Conservation (phyloP, 2,329 filamentous ascomycete genomes). For the Fusarium chuoi region DNA sequence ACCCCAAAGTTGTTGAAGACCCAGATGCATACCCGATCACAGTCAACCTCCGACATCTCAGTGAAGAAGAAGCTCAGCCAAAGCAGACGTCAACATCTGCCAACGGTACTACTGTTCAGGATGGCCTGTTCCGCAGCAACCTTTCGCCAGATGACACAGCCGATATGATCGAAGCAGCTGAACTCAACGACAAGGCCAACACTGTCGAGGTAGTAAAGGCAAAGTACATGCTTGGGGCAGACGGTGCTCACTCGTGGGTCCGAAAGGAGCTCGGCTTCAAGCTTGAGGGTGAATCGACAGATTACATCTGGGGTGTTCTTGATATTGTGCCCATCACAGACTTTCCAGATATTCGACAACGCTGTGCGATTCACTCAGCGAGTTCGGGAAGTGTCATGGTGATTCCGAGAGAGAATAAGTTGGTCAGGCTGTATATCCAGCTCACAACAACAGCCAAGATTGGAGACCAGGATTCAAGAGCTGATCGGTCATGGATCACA, state of each 20-base stretch:
- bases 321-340: slow-evolving; percentile 57
- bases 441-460: slow-evolving; percentile 22
- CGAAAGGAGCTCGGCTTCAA: slow-evolving; percentile 62
- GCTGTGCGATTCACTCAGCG: slow-evolving; percentile 67
- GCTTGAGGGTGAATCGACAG: slow-evolving; percentile 65
- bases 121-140: slow-evolving; percentile 10
- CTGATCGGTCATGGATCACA: slow-evolving; percentile 69
- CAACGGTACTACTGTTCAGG: neutral
- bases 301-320: slow-evolving; percentile 63
- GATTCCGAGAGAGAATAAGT: slow-evolving; percentile 70
- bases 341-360: slow-evolving; percentile 69
- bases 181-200: slow-evolving; percentile 35
- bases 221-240: slow-evolving; percentile 74
- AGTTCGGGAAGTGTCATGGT: slow-evolving; percentile 69
- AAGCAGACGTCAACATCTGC: neutral
- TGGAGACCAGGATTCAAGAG: slow-evolving; percentile 50
- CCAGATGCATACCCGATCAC: neutral
- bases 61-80: slow-evolving; percentile 2
- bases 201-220: slow-evolving; percentile 47
- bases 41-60: slow-evolving; percentile 4
- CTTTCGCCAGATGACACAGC: slow-evolving; percentile 62
- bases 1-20: neutral
- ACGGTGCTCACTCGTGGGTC: slow-evolving; percentile 75
- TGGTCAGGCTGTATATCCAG: slow-evolving; percentile 74
- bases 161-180: slow-evolving; percentile 54